Conservation (phyloP, 2,329 filamentous ascomycete species). For the Cadophora malorum region DNA sequence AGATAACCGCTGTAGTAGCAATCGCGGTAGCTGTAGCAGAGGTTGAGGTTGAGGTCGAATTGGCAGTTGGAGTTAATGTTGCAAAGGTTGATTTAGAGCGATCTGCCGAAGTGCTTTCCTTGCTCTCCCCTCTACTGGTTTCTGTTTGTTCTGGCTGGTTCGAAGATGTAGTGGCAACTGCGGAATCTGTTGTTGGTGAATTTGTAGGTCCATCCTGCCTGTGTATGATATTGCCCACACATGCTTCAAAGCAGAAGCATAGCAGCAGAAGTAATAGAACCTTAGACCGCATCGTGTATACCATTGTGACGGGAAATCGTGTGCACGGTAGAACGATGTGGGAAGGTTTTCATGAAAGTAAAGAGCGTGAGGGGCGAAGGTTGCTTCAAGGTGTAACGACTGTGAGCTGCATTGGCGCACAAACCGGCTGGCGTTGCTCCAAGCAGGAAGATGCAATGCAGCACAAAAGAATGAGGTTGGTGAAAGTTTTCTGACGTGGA, state of each 20-base stretch:
- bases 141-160: slow-evolving; percentile 26
- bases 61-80: slow-evolving; percentile 23
- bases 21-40: slow-evolving; percentile 21
- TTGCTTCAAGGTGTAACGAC: slow-evolving; percentile 33
- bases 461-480: slow-evolving; percentile 22
- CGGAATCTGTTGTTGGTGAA: slow-evolving; percentile 33
- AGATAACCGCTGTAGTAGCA: slow-evolving; percentile 27
- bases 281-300: slow-evolving; percentile 34
- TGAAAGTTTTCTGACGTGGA: slow-evolving; percentile 25
- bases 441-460: slow-evolving; percentile 30
- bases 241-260: slow-evolving; percentile 37
- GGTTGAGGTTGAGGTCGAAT: slow-evolving; percentile 27
- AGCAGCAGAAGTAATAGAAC: slow-evolving; percentile 35
- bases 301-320: slow-evolving; percentile 30
- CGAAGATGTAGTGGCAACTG: slow-evolving; percentile 27
- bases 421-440: slow-evolving; percentile 31
- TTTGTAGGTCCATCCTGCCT: slow-evolving; percentile 40
- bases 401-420: slow-evolving; percentile 36
- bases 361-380: slow-evolving; percentile 31
- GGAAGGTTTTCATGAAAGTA: slow-evolving; percentile 27
- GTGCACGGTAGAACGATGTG: slow-evolving; percentile 29
- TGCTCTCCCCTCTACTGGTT: slow-evolving; percentile 22
- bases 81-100: slow-evolving; percentile 21
- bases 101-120: slow-evolving; percentile 24
- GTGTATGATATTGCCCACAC: slow-evolving; percentile 34